Evolutionary conservation across 164 flowering plant genomes (phyloP).

Genomic region (Saururus chinensis): DNA sequence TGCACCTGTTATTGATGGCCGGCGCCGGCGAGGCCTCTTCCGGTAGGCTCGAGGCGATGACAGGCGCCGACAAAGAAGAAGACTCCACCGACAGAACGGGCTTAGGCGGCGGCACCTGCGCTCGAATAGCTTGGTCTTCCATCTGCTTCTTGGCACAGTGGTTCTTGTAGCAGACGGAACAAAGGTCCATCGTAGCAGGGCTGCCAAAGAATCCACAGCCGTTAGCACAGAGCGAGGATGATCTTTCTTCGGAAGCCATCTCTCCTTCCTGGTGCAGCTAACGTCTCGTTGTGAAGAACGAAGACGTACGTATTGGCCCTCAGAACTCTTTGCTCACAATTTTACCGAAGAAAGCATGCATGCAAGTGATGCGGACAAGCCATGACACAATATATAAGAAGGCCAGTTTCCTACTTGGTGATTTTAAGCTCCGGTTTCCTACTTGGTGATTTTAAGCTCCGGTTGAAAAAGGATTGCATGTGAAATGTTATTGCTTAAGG

Average conservation of each 20-base stretch:
- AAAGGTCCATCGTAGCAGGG: slow-evolving; percentile 9
- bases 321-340: too few species aligned
- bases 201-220: slow-evolving; percentile 14
- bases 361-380: background rate
- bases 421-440: slow-evolving; percentile 3
- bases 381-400: background rate
- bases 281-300: background rate
- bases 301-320: too few species aligned
- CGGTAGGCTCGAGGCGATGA: background rate
- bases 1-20: slow-evolving; percentile 31
- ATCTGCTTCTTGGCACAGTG: slow-evolving; percentile 1
- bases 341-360: too few species aligned
- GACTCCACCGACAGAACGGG: too few species aligned
- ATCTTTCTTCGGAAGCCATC: background rate
- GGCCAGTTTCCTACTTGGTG: background rate
- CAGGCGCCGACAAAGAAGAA: background rate
- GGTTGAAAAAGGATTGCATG: too few species aligned
- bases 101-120: background rate
- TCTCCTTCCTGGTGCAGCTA: background rate
- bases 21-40: background rate
- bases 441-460: too few species aligned
- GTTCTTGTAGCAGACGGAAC: slow-evolving; percentile 11
- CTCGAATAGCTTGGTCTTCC: slow-evolving; percentile 4
- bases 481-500: too few species aligned
- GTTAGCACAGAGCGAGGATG: slow-evolving; percentile 3